These are phyloP conservation scores for Westerdykella ornata DNA, from an alignment of 2,329 filamentous ascomycete species.

Conservation along the genomic window DNA sequence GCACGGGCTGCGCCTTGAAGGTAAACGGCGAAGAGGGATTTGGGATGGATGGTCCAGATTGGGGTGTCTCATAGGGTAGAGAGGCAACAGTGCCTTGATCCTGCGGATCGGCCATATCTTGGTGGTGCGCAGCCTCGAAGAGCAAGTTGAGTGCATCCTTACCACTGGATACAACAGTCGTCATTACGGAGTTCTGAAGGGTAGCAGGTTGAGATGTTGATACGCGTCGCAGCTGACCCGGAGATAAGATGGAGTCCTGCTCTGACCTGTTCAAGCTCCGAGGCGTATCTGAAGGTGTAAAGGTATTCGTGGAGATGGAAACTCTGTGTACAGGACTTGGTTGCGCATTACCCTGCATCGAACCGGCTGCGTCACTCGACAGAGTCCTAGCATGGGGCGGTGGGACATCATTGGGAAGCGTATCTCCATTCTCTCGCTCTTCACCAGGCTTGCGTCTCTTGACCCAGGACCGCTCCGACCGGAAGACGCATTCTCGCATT, in stretches of 20 bases:
- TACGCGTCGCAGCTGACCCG: conserved; percentile 24
- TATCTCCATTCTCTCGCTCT: conserved; percentile 19
- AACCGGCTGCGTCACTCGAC: not conserved
- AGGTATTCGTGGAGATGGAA: conserved; percentile 21
- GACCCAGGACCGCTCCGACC: conserved; percentile 34
- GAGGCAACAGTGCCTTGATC: conserved; percentile 26
- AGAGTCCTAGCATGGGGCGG: not conserved
- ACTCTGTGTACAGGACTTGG: conserved; percentile 15
- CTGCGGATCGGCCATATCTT: conserved; percentile 32
- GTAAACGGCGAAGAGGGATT: conserved; percentile 26
- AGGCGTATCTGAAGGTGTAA: conserved; percentile 23
- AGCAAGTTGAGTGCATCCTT: conserved; percentile 50
- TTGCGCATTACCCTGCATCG: conserved; percentile 2
- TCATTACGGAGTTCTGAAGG: conserved; percentile 40
- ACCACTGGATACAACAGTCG: conserved; percentile 48
- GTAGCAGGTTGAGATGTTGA: conserved; percentile 30
- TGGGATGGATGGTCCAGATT: conserved; percentile 21
- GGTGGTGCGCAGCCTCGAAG: conserved; percentile 45
- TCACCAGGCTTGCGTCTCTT: conserved; percentile 10
- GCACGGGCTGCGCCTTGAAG: conserved; percentile 32
- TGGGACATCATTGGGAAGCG: not conserved
- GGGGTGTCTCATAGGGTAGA: conserved; percentile 35
- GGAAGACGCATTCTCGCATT: conserved; percentile 46
- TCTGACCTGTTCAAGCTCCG: conserved; percentile 19
- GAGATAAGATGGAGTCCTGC: conserved; percentile 23